Evolutionary conservation across 2,329 filamentous ascomycete species (phyloP).

Genomic region (Pseudogymnoascus sp.): DNA sequence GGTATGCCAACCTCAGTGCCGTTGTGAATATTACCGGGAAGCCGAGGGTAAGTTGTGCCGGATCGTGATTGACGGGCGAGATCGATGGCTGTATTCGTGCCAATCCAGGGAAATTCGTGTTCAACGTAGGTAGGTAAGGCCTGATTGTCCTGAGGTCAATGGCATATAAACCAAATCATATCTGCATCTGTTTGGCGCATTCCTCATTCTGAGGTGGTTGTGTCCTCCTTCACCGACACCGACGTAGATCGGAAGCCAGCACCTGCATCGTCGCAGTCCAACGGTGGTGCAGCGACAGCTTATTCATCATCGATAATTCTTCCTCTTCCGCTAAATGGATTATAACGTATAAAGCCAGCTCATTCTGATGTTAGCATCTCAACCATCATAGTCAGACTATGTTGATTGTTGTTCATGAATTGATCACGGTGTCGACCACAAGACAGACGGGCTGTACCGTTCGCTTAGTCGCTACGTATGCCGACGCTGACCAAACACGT

Average conservation of each 20-base stretch:
- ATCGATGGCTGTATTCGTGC: not conserved
- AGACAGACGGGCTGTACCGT: not conserved
- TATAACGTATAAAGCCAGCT: not conserved
- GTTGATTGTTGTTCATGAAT: constrained; percentile 4
- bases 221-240: not conserved
- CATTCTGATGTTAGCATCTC: not conserved
- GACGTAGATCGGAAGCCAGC: not conserved
- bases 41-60: not conserved
- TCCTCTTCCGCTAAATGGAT: not conserved
- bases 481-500: constrained; percentile 5
- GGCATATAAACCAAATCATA: constrained; percentile 1
- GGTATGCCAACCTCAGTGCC: not conserved
- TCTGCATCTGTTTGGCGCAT: not conserved
- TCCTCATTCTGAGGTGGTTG: not conserved
- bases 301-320: not conserved
- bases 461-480: constrained; percentile 1
- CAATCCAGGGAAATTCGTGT: not conserved
- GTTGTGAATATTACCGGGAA: not conserved
- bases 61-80: not conserved
- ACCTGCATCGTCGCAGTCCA: not conserved
- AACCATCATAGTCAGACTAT: not conserved
- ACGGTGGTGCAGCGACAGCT: not conserved
- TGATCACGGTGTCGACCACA: not conserved
- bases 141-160: not conserved
- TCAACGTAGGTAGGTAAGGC: not conserved